Evolutionary conservation across 2,329 filamentous ascomycete genomes (phyloP).

Genomic region (Byssochlamys sp.): DNA sequence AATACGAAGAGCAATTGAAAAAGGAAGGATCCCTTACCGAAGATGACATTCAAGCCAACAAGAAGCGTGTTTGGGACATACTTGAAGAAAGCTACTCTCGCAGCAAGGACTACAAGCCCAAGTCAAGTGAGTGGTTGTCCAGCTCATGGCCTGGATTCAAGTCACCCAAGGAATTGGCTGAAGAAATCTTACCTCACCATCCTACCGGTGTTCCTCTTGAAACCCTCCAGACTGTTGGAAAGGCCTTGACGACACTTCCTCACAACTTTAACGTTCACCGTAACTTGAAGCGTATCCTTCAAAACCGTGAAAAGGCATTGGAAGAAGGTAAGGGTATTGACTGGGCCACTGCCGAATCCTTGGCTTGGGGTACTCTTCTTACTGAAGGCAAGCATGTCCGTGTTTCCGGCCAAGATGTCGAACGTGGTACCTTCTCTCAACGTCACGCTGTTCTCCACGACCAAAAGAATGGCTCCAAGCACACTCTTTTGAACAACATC

Average conservation of each 20-base stretch:
- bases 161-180: slow-evolving; percentile 91
- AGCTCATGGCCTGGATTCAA: slow-evolving; percentile 99
- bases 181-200: slow-evolving; percentile 83
- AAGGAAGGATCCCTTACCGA: slow-evolving; percentile 91
- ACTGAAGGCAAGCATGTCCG: slow-evolving; percentile 92
- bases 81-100: slow-evolving; percentile 93
- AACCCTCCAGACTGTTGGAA: slow-evolving; percentile 73
- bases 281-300: slow-evolving; percentile 93
- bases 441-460: slow-evolving; percentile 95
- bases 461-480: slow-evolving; percentile 85
- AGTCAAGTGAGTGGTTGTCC: slow-evolving; percentile 97
- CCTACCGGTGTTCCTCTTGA: slow-evolving; percentile 70
- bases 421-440: slow-evolving; percentile 98
- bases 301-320: slow-evolving; percentile 81
- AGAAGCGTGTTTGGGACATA: slow-evolving; percentile 99
- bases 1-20: slow-evolving; percentile 83
- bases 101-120: slow-evolving; percentile 94
- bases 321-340: slow-evolving; percentile 89
- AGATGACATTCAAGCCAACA: slow-evolving; percentile 96
- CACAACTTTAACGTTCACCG: slow-evolving; percentile 83
- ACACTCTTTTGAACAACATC: slow-evolving; percentile 83
- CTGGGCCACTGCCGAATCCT: slow-evolving; percentile 91
- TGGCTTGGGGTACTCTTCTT: slow-evolving; percentile 86
- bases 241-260: slow-evolving; percentile 65
- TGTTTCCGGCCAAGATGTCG: slow-evolving; percentile 95